Evolutionary conservation across 345 rosid genomes (phyloP), one percentile per base, ranked within the genome.

Genomic region (Firmiana major): DNA sequence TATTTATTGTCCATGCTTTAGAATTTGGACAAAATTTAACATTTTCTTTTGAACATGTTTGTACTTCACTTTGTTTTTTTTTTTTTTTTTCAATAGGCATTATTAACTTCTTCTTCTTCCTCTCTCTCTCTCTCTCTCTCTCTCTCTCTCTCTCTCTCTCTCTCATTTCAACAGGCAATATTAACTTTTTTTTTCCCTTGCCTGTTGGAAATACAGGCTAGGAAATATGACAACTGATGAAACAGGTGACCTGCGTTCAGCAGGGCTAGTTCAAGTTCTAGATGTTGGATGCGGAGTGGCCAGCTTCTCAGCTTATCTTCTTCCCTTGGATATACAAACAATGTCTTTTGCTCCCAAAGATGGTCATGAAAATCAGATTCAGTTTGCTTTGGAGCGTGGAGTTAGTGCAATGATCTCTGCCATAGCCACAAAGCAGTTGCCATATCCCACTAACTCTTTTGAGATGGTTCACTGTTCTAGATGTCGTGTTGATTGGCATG

Each of bases 251-350:
- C 90, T 96, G 40, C 86, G 83, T 75, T 90, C 97, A 72, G 97
- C 91, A 21, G 99, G 98, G 9, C 93, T 96, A 24, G 87, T 82
- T 75, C 97, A 93, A 83, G 95, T 91, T 75, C 90, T 96, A 73
- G 98, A 93, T 70, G 92, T 93, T 85, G 99, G 99, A 62, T 96
- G 98, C 83, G 99, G 99, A 26, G 99, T 96, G 81, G 98, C 97
- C 28, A 93, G 97, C 88, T 96, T 96, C 80, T 88, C 98, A 17
- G 98, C 98, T 71, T 96, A 90, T 85, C 97, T 96, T 76, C 87
- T 96, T 84, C 83, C 97, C 26, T 83, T 90, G 67, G 87, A 88
- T 83, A 91, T 96, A 85, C 94, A 89, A 74, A 93, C 97, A 21
- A 90, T 93, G 95, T 96, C 99, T 4, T 92, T 96, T 86, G 99